Evolutionary conservation across 2,329 filamentous ascomycete genomes (phyloP), one percentile per base, ranked within the genome.

Genomic region (Microthyrium microscopicum): DNA sequence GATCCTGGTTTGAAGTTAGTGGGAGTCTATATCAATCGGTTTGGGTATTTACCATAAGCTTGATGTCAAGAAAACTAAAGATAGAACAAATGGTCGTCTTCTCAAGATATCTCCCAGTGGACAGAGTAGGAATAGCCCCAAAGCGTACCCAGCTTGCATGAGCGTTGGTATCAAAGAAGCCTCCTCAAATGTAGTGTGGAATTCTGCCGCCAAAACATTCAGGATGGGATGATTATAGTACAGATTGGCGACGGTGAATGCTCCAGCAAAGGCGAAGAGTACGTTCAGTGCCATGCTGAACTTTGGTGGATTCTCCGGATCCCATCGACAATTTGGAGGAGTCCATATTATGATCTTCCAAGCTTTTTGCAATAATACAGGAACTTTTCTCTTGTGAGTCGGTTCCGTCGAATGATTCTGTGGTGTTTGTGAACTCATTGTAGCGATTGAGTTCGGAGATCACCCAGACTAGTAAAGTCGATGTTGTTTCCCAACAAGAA

Each of bases 171-270:
- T 72, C 26, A 70, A 54, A 4, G 68, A 61, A 0, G 79, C 71
- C 34, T 66, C 61, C 45, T 82, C 77, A 45, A 82, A 77, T 6
- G 63, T 65, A 30, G 87, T 74, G 34, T 65, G 46, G 46, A 89
- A 87, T 12, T 78, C 74, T 7, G 61, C 51, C 0, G 81, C 79
- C 26, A 89, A 63, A 32, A 78, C 69, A 46, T 84, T 82, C 17
- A 87, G 58, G 29, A 87, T 79, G 0, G 81, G 78, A 45, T 85
- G 79, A 38, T 69, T 80, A 53, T 87, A 84, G 55, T 87, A 87
- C 3, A 87, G 58, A 43, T 85, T 85, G 13, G 79, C 79, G 5
- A 85, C 80, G 1, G 77, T 81, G 42, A 82, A 73, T 4, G 73
- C 66, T 1, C 57, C 64, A 0, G 67, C 77, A 45, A 77, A 65